Evolutionary conservation across 306 rosid species (phyloP).

Genomic region (Inga laurina): DNA sequence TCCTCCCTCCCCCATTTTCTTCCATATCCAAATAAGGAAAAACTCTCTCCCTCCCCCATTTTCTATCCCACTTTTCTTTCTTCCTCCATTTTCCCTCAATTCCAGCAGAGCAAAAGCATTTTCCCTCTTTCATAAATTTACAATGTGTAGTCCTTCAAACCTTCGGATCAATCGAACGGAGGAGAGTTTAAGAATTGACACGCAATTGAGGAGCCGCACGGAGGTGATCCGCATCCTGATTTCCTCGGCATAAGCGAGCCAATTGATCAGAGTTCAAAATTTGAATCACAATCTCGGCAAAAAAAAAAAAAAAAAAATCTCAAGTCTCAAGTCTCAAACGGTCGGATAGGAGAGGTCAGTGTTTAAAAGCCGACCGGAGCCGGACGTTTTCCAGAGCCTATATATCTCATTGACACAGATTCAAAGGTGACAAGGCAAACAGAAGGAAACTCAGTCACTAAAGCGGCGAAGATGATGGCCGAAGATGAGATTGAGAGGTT

Average conservation of each 20-base stretch:
- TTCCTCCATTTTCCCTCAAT: too few relatives aligned
- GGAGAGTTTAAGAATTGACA: background rate
- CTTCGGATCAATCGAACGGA: background rate
- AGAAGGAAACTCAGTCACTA: background rate
- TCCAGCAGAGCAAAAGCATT: too few relatives aligned
- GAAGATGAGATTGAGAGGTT: slow-evolving; percentile 28
- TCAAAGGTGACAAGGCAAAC: background rate
- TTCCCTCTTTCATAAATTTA: too few relatives aligned
- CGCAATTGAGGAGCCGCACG: background rate
- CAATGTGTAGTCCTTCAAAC: background rate
- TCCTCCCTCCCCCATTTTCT: too few relatives aligned
- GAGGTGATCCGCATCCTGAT: background rate
- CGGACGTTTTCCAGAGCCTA: too few relatives aligned
- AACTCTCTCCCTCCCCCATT: too few relatives aligned
- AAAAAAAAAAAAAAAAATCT: too few relatives aligned
- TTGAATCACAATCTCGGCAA: background rate
- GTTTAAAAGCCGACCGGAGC: too few relatives aligned
- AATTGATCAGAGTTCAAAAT: background rate
- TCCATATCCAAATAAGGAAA: too few relatives aligned
- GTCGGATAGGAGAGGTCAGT: too few relatives aligned
- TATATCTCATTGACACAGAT: background rate
- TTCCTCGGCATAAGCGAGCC: background rate
- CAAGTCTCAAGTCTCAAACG: background rate
- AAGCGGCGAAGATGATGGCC: slow-evolving; percentile 33
- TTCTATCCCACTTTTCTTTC: too few relatives aligned